Percentiles rank a stretch among this genome's conserved stretches.
These are phyloP conservation scores for Iris macrosiphon DNA, from an alignment of 106 monocot genomes.

Conservation along the genomic window DNA sequence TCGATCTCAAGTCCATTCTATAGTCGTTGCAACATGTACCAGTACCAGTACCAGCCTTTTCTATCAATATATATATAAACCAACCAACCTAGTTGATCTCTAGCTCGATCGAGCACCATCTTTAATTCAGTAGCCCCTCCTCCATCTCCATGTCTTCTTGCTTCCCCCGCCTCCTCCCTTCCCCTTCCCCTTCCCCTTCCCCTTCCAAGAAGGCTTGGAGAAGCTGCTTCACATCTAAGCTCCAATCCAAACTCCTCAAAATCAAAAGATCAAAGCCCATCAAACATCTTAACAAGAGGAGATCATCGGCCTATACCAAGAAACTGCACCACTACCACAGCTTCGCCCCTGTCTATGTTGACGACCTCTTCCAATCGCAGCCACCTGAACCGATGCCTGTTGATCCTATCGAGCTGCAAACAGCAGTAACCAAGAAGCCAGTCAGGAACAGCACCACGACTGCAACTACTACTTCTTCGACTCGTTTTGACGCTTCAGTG, in stretches of 20 bases:
- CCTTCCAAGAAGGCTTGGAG: constrained; percentile 13
- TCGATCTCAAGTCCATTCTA: too few species aligned
- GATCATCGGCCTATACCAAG: too few species aligned
- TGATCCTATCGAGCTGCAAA: too few species aligned
- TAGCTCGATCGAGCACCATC: too few species aligned
- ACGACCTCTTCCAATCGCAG: constrained; percentile 16
- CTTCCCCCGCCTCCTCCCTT: not conserved
- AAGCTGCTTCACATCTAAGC: not conserved
- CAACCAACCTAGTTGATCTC: too few species aligned
- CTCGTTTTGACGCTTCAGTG: constrained; percentile 14
- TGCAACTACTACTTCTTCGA: constrained; percentile 8
- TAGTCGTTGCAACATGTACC: too few species aligned
- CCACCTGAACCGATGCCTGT: too few species aligned
- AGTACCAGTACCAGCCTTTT: not conserved
- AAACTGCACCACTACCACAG: not conserved
- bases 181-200: not conserved
- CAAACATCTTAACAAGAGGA: not conserved
- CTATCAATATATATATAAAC: too few species aligned
- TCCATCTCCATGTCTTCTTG: too few species aligned
- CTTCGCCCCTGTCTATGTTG: constrained; percentile 16
- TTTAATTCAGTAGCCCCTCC: too few species aligned
- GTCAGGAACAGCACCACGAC: too few species aligned
- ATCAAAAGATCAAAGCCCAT: constrained; percentile 10
- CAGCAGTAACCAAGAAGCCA: too few species aligned
- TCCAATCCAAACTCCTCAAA: constrained; percentile 8